Evolutionary conservation across 306 rosid species (phyloP), one percentile per base, ranked within the genome.

Genomic region (Sphenostylis stenocarpa): DNA sequence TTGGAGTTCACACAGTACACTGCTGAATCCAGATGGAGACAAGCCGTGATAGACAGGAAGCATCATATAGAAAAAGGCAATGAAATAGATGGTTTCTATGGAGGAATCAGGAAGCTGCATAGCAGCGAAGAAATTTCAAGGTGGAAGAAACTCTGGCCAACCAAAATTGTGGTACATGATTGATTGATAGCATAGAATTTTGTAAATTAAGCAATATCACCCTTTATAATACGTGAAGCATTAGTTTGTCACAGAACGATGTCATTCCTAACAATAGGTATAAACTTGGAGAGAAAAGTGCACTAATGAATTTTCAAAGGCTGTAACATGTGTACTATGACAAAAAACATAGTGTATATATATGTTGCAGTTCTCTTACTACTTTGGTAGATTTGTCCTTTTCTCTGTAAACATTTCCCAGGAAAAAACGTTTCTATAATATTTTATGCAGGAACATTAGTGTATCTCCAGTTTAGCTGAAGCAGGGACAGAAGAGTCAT

Each of bases 1-100:
- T 71, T 95, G 88, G 97, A 92, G 94, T 95, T 95, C 87, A 89
- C 72, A 58, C 99, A 95, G 44, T 92, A 95, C 78, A 55, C 20
- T n/a, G 79, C 83, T 21, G 97, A 85, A 11, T 95, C 99, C 3
- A 83, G 87, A 38, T 95, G 99, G 99, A 92, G 94, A 76, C 84
- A 77, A 77, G 73, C 86, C 15, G 60, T 76, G 77, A 87, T 95
- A 89, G 87, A 87, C 78, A 79, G 92, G 83, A 88, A 79, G 72
- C 65, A 84, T 28, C 97, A 92, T 56, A 78, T 73, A 64, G 97
- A 95, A 90, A 83, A 87, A 88, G 99, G 99, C 44, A 88, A 92
- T 56, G 97, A 82, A 83, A 79, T 71, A 34, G 93, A 91, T 71
- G 99, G 99, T 1, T 91, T 90, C 66, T 95, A 95, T 73, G 99